Conservation (phyloP, 306 rosid genomes). For the Gynostemma pentaphyllum region DNA sequence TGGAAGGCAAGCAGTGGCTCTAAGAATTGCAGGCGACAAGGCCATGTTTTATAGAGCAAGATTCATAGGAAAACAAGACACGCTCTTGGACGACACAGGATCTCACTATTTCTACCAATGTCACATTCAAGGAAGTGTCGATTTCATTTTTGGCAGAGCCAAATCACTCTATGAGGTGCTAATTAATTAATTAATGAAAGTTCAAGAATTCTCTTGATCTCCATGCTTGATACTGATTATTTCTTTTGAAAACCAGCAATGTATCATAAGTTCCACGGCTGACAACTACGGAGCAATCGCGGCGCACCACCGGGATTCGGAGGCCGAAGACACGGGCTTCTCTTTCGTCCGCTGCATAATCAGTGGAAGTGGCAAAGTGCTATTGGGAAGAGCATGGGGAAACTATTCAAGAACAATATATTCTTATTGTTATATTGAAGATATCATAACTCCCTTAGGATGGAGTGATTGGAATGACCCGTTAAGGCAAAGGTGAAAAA, state of each 20-base stretch:
- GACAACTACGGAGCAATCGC: constrained; percentile 70
- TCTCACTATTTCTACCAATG: constrained; percentile 56
- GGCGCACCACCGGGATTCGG: constrained; percentile 58
- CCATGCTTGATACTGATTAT: background rate
- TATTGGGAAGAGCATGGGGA: constrained; percentile 93
- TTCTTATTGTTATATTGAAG: no score
- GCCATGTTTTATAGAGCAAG: constrained; percentile 65
- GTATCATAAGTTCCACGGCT: constrained; percentile 48
- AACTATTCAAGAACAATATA: constrained; percentile 56
- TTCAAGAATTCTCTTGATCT: background rate
- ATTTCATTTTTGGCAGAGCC: constrained; percentile 70
- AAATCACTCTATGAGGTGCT: constrained; percentile 70
- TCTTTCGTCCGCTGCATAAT: constrained; percentile 61
- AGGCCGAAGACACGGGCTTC: constrained; percentile 49
- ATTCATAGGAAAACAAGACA: constrained; percentile 70
- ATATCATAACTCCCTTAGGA: constrained; percentile 40
- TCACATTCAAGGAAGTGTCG: constrained; percentile 62
- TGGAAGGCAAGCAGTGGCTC: constrained; percentile 90
- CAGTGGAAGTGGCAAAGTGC: constrained; percentile 50
- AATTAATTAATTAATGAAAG: no score
- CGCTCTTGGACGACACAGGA: constrained; percentile 70
- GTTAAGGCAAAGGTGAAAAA: constrained; percentile 52
- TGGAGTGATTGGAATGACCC: constrained; percentile 74
- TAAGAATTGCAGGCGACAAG: constrained; percentile 56
- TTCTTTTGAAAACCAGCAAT: constrained; percentile 31